Evolutionary conservation across 2,329 filamentous ascomycete genomes (phyloP), one percentile per base, ranked within the genome.

Genomic region (Zymoseptoria passerinii): DNA sequence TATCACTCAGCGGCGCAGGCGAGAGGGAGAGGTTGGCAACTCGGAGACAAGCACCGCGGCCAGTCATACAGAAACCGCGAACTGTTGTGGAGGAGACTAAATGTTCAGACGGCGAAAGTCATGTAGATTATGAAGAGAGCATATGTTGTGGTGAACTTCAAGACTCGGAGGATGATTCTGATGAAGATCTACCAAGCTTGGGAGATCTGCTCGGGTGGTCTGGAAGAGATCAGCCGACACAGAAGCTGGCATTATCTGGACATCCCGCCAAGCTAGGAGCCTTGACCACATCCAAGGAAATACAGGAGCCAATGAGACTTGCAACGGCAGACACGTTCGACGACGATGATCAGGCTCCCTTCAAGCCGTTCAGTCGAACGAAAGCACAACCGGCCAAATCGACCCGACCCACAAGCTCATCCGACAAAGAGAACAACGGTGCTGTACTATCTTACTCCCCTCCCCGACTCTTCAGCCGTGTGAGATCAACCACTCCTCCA

Each of bases 61-160:
- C 35, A 16, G 35, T 44, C 16, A 13, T 44, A 44, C 35, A 44
- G 7, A n/a, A 44, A n/a, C 16, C 35, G 35, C 35, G 13, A 6
- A 16, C 10, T 6, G 7, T 44, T 6, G 18, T 20, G 53, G 52
- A 16, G 20, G 44, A 16, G 28, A 27, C 3, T 8, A 50, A 10
- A n/a, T 9, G 10, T n/a, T 10, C 18, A 23, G 28, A 53, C 13
- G 53, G 27, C 8, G 27, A 23, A 48, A 52, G 13, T 28, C 52
- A 10, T 48, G 55, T 59, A 7, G 69, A 72, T 48, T 52, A 69
- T 3, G 70, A 73, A 52, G 68, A 72, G 59, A 72, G 71, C 62
- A 65, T 72, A 10, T 70, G 66, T 66, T 71, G 70, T 52, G 70
- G 67, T 10, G 68, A 68, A 27, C 61, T 65, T 27, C 58, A 63